Evolutionary conservation across 1,284 basidiomycete genomes (phyloP), one percentile per base, ranked within the genome.

Genomic region (Kwoniella shivajii): DNA sequence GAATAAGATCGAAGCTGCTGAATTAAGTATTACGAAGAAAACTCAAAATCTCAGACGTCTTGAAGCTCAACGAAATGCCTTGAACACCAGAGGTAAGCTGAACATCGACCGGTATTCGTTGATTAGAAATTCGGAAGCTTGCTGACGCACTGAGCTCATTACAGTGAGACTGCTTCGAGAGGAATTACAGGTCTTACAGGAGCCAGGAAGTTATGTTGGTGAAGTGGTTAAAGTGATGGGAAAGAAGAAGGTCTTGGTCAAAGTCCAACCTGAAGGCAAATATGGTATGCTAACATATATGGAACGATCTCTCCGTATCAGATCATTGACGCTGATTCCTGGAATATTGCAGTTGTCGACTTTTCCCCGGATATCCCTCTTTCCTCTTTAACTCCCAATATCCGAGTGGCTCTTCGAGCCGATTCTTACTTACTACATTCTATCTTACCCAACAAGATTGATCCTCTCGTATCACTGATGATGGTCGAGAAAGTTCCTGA

Each of bases 401-500:
- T 95, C 44, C 92, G 95, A 51, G 90, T 99, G 51, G 93, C 95
- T 9, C 87, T 99, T 49, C 91, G 94, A 46, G 95, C 93, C 60
- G 95, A 99, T 78, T 92, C 88, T 1, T 97, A 97, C 79, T 90
- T 90, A 36, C 88, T 95, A 60, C 92, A 95, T 83, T 92, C 90
- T 76, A 90, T 96, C 70, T 81, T 96, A 0, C 92, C 92, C 1
- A 95, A 93, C 82, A 95, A 97, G 81, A 88, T 95, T 65, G 93
- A 95, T 77, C 92, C 92, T 4, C 86, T 95, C 31, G 92, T 96
- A 22, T 93, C 91, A 24, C 85, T 96, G 61, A 96, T 99, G 96
- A 97, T 98, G 95, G 95, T 98, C n/a, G 95, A 99, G 81, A 99
- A 99, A 79, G 95, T 98, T 0, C 95, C 95, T 0, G 95, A 99